These are phyloP conservation scores for Marchantia polymorpha DNA, from an alignment of 225 moss, liverwort and hornwort genomes.

Conservation along the genomic window DNA sequence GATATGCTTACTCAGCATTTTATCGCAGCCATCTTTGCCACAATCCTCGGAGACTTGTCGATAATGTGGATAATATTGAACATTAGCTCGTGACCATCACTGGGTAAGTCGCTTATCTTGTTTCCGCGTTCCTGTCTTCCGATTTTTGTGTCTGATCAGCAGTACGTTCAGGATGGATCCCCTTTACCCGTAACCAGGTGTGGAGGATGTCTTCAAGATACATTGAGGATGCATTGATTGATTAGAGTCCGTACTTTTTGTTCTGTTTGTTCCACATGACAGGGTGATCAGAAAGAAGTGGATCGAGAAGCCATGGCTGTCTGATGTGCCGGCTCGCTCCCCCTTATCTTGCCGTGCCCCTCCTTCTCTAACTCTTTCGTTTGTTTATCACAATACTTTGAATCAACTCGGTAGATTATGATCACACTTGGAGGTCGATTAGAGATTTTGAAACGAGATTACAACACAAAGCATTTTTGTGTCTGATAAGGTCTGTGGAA, in stretches of 20 bases:
- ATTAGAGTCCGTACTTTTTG: not conserved
- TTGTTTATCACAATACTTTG: not conserved
- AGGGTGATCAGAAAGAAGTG: not conserved
- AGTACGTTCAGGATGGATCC: not conserved
- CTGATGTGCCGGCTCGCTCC: not conserved
- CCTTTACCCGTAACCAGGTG: not conserved
- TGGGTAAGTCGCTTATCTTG: not conserved
- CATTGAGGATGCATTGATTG: not conserved
- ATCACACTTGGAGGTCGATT: not conserved
- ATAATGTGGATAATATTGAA: not conserved
- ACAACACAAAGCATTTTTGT: not conserved
- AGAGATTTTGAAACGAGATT: not conserved
- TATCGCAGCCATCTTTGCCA: not conserved
- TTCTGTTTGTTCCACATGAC: not conserved
- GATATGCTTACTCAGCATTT: not conserved
- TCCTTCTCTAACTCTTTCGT: not conserved
- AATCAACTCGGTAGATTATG: not conserved
- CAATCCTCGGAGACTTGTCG: not conserved
- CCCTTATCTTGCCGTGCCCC: too few species aligned
- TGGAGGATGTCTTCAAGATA: not conserved
- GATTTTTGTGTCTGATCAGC: not conserved
- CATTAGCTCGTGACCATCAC: not conserved
- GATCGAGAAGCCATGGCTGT: not conserved
- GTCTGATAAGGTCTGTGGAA: not conserved
- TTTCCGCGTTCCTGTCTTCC: not conserved